Evolutionary conservation across 2,329 filamentous ascomycete species (phyloP).

Genomic region (Xylogone sp.): DNA sequence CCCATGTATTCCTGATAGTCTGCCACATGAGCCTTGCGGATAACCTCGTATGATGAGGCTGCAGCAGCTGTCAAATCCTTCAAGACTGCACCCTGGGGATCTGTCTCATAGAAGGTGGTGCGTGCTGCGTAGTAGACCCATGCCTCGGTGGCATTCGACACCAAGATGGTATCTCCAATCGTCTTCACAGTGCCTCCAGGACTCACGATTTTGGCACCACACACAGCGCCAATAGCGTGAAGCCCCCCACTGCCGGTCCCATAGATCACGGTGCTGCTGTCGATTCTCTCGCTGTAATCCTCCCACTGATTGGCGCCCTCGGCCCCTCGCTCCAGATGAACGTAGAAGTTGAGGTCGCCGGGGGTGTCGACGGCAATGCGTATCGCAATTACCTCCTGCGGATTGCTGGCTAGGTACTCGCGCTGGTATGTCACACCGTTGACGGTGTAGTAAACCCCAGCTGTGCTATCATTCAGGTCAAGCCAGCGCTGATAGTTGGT

Average conservation of each 20-base stretch:
- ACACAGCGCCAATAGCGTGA: slow-evolving; percentile 13
- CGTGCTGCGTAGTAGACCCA: slow-evolving; percentile 34
- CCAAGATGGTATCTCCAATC: slow-evolving; percentile 30
- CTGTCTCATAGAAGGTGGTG: slow-evolving; percentile 32
- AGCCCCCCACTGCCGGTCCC: slow-evolving; percentile 12
- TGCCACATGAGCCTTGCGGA: slow-evolving; percentile 25
- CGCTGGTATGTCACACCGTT: slow-evolving; percentile 16
- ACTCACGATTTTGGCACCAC: slow-evolving; percentile 17
- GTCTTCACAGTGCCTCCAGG: slow-evolving; percentile 20
- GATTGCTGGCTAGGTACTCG: slow-evolving; percentile 21
- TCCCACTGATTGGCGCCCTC: not conserved
- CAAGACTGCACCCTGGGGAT: slow-evolving; percentile 23
- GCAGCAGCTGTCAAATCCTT: slow-evolving; percentile 13
- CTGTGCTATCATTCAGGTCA: slow-evolving; percentile 11
- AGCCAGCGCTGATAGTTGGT: slow-evolving; percentile 19
- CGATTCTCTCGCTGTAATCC: slow-evolving; percentile 10
- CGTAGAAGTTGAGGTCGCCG: slow-evolving; percentile 9
- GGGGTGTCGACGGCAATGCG: slow-evolving; percentile 14
- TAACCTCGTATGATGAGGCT: slow-evolving; percentile 8
- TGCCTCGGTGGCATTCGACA: slow-evolving; percentile 30
- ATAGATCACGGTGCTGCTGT: slow-evolving; percentile 7
- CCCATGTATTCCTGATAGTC: slow-evolving; percentile 31
- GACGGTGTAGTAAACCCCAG: slow-evolving; percentile 10
- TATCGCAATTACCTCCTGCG: slow-evolving; percentile 19
- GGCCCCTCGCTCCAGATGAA: slow-evolving; percentile 7